phyloP scores from a whole-genome alignment of 2,329 filamentous ascomycete species.

The Aotearoamyces nothofagi region DNA sequence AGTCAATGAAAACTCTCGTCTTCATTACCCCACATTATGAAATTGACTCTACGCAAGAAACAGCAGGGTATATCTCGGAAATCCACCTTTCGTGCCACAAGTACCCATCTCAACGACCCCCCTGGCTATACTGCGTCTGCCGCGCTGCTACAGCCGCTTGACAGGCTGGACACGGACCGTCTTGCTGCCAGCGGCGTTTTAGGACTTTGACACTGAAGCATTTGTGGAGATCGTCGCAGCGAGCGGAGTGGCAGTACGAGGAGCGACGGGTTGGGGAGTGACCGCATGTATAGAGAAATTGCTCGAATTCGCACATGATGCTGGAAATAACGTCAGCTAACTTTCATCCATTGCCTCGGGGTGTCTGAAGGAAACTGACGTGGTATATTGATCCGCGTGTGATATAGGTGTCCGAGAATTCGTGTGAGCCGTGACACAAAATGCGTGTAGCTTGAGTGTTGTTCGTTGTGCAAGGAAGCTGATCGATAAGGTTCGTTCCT shows the following conservation, averaged over 20 bases:
- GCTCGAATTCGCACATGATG: constrained; percentile 60
- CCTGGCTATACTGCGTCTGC: constrained; percentile 3
- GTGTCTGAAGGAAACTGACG: neutral
- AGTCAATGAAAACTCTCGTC: neutral
- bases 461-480: too few relatives aligned
- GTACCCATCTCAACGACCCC: constrained; percentile 8
- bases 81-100: constrained; percentile 1
- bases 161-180: constrained; percentile 35
- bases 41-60: neutral
- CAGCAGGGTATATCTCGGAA: neutral
- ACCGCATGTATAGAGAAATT: constrained; percentile 49
- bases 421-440: too few relatives aligned
- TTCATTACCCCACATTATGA: neutral
- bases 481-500: too few relatives aligned
- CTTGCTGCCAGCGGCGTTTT: constrained; percentile 41
- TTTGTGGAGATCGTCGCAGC: constrained; percentile 54
- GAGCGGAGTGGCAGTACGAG: constrained; percentile 60
- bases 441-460: too few relatives aligned
- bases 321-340: neutral
- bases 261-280: constrained; percentile 45
- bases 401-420: too few relatives aligned
- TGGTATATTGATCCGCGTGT: neutral
- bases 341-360: neutral
- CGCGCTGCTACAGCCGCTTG: constrained; percentile 8
- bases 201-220: constrained; percentile 55